phyloP scores from a whole-genome alignment of 805 yeast genomes.

The Teunomyces aglyptinius region DNA sequence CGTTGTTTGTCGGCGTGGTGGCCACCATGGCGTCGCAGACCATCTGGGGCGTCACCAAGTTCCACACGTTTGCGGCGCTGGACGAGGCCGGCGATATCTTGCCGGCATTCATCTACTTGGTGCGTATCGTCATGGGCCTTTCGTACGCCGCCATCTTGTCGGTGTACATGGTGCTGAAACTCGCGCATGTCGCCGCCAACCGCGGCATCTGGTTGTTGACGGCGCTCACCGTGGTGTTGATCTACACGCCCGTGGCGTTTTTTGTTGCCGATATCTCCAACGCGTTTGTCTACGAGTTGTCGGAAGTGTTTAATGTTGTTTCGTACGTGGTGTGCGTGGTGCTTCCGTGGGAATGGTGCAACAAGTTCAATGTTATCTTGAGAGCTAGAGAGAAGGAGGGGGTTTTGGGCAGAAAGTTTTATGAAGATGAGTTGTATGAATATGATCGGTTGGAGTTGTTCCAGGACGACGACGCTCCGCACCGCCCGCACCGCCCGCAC shows the following conservation, averaged over 20 bases:
- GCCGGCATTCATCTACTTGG: slow-evolving; percentile 71
- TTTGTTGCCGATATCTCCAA: slow-evolving; percentile 76
- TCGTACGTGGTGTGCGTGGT: slow-evolving; percentile 71
- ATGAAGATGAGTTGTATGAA: slow-evolving; percentile 60
- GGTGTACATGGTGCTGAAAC: slow-evolving; percentile 52
- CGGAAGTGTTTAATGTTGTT: slow-evolving; percentile 71
- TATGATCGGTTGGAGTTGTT: slow-evolving; percentile 40
- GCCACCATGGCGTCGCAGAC: slow-evolving; percentile 56
- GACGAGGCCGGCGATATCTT: slow-evolving; percentile 54
- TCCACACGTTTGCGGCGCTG: slow-evolving; percentile 34
- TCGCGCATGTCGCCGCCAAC: slow-evolving; percentile 49
- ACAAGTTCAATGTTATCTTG: slow-evolving; percentile 57
- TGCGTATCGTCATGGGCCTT: slow-evolving; percentile 68
- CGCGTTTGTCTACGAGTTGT: slow-evolving; percentile 69
- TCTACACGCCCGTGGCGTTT: slow-evolving; percentile 62
- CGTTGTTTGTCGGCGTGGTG: slow-evolving; percentile 56
- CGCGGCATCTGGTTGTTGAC: slow-evolving; percentile 54
- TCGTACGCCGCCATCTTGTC: slow-evolving; percentile 64
- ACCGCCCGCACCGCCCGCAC: neutral
- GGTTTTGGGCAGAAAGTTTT: slow-evolving; percentile 69
- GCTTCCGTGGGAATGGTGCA: slow-evolving; percentile 85
- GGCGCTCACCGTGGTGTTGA: slow-evolving; percentile 50
- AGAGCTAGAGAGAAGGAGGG: slow-evolving; percentile 65
- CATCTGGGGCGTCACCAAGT: slow-evolving; percentile 68
- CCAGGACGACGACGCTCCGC: slow-evolving; percentile 25